phyloP scores from a whole-genome alignment of 2,329 filamentous ascomycete species.

The Aureobasidium sp. region DNA sequence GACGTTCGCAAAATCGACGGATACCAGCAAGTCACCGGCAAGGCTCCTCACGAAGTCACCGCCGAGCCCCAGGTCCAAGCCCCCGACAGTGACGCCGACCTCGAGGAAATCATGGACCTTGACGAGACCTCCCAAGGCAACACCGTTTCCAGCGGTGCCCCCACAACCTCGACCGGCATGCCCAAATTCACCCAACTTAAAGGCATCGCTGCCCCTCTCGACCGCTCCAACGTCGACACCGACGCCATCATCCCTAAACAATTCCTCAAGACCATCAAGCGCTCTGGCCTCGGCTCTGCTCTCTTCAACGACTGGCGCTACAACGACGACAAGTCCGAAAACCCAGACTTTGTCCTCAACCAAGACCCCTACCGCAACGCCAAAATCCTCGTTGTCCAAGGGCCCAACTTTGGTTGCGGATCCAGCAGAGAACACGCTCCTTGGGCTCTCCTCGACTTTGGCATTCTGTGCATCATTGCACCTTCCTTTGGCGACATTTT shows the following conservation, averaged over 20 bases:
- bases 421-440: constrained; percentile 90
- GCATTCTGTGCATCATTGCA: constrained; percentile 88
- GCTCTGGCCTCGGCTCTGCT: constrained; percentile 81
- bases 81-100: constrained; percentile 53
- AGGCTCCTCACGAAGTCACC: constrained; percentile 51
- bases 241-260: constrained; percentile 99
- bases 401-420: constrained; percentile 92
- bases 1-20: constrained; percentile 76
- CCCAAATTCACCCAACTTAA: constrained; percentile 77
- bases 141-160: constrained; percentile 44
- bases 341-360: constrained; percentile 82
- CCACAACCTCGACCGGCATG: constrained; percentile 55
- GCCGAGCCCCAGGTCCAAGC: constrained; percentile 53
- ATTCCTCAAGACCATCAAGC: constrained; percentile 98
- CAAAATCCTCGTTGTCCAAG: constrained; percentile 88
- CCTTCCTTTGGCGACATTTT: constrained; percentile 88
- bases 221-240: constrained; percentile 91
- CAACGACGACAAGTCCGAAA: constrained; percentile 61
- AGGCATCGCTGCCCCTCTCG: constrained; percentile 80
- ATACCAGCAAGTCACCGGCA: constrained; percentile 40
- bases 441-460: constrained; percentile 94
- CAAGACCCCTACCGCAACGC: constrained; percentile 73
- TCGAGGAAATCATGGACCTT: constrained; percentile 57
- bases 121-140: constrained; percentile 64
- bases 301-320: constrained; percentile 83